phyloP scores from a whole-genome alignment of 1,284 basidiomycete species.

The Ceratobasidium sp. region DNA sequence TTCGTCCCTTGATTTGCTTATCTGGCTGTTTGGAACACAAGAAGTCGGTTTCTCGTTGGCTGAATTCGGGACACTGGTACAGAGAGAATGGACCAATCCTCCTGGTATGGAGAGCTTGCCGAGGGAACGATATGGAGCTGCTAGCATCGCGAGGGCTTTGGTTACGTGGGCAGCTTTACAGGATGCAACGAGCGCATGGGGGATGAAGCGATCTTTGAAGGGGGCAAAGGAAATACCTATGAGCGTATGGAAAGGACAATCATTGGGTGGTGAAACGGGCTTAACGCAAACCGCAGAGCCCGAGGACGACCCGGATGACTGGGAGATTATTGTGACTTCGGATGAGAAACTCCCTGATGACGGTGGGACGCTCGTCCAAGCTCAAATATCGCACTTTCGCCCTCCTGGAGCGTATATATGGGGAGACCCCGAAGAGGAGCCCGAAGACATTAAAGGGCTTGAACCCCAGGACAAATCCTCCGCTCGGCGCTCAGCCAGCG shows the following conservation, averaged over 20 bases:
- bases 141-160: slow-evolving; percentile 74
- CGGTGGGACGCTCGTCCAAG: slow-evolving; percentile 48
- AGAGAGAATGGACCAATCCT: slow-evolving; percentile 75
- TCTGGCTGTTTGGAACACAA: slow-evolving; percentile 74
- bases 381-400: slow-evolving; percentile 46
- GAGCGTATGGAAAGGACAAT: slow-evolving; percentile 53
- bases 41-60: slow-evolving; percentile 77
- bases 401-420: slow-evolving; percentile 35
- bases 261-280: neutral
- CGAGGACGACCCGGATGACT: slow-evolving; percentile 49
- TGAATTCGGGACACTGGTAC: slow-evolving; percentile 80
- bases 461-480: slow-evolving; percentile 47
- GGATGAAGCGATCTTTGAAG: slow-evolving; percentile 75
- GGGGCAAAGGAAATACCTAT: slow-evolving; percentile 75
- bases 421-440: slow-evolving; percentile 30
- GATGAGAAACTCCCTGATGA: slow-evolving; percentile 47
- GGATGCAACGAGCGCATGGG: slow-evolving; percentile 81
- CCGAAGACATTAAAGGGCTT: neutral
- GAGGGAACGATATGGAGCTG: slow-evolving; percentile 70
- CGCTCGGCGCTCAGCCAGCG: slow-evolving; percentile 1
- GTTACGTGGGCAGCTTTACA: slow-evolving; percentile 82
- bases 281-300: slow-evolving; percentile 30
- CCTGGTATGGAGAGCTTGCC: slow-evolving; percentile 68
- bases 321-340: slow-evolving; percentile 48
- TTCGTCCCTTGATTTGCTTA: slow-evolving; percentile 77